Percentiles rank a stretch among this genome's conserved stretches.
phyloP scores from a whole-genome alignment of 345 rosid genomes.

The Citrus mangshanensis region DNA sequence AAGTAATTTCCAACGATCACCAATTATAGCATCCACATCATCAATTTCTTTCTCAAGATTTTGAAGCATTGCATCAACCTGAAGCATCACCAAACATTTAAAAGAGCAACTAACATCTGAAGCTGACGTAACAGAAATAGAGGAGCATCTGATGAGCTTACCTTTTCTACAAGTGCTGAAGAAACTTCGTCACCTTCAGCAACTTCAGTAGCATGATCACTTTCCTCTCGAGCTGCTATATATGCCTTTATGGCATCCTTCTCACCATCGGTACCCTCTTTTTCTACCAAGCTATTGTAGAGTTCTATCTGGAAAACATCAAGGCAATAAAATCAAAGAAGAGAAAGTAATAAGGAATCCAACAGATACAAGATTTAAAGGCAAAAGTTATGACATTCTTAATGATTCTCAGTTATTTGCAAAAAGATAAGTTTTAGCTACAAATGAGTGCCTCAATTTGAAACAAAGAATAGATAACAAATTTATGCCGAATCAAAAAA shows the following conservation, averaged over 20 bases:
- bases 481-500: not conserved
- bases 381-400: not conserved
- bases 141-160: conserved; percentile 13
- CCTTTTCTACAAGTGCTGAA: conserved; percentile 74
- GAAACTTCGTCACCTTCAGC: conserved; percentile 65
- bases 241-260: conserved; percentile 76
- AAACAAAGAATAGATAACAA: not conserved
- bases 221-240: conserved; percentile 76
- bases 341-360: not conserved
- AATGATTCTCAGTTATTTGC: not conserved
- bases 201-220: conserved; percentile 41
- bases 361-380: not conserved
- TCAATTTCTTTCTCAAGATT: conserved; percentile 92
- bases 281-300: conserved; percentile 78
- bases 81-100: conserved; percentile 7
- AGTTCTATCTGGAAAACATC: conserved; percentile 64
- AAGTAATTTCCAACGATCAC: conserved; percentile 74
- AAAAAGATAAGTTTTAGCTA: not conserved
- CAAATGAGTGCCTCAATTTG: not conserved
- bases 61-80: conserved; percentile 87
- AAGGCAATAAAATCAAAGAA: conserved; percentile 5
- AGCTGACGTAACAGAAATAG: not conserved
- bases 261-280: conserved; percentile 64
- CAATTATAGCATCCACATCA: conserved; percentile 72
- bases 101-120: conserved; percentile 9